Evolutionary conservation across 2,329 filamentous ascomycete genomes (phyloP).

Genomic region (Fusarium setosum): DNA sequence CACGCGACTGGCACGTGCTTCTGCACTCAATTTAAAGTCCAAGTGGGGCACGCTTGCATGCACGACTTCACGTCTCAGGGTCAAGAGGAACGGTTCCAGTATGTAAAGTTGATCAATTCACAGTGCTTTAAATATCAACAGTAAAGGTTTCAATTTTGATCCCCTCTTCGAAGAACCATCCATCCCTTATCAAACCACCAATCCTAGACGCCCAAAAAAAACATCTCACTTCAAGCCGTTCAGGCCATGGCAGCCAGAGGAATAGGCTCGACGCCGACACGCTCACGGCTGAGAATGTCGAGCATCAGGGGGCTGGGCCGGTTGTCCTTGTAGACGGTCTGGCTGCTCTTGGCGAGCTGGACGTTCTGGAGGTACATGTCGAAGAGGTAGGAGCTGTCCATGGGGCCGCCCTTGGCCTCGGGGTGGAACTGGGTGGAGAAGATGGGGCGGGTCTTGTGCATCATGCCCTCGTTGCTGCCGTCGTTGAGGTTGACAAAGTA

Average conservation of each 20-base stretch:
- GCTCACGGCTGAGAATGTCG: conserved; percentile 92
- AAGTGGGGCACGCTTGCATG: background rate
- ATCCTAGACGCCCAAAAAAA: conserved; percentile 28
- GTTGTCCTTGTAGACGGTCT: conserved; percentile 85
- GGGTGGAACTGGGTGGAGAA: conserved; percentile 99
- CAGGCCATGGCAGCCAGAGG: conserved; percentile 65
- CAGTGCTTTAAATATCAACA: conserved; percentile 7
- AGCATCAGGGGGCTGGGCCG: conserved; percentile 88
- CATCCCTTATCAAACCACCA: conserved; percentile 22
- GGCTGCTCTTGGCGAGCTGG: conserved; percentile 86
- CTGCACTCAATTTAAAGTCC: background rate
- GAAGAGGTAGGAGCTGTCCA: conserved; percentile 96
- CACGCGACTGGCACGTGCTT: too few species aligned
- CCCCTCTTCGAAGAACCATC: conserved; percentile 8
- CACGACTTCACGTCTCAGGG: background rate
- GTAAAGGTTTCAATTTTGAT: conserved; percentile 12
- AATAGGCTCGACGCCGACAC: conserved; percentile 83
- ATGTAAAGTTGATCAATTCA: background rate
- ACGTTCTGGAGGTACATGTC: conserved; percentile 96
- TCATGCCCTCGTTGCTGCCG: conserved; percentile 95
- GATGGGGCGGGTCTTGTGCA: conserved; percentile 95
- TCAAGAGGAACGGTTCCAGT: background rate
- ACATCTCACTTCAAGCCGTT: conserved; percentile 15
- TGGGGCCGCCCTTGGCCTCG: conserved; percentile 95
- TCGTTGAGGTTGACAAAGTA: conserved; percentile 99